Evolutionary conservation across 2,329 filamentous ascomycete species (phyloP), one percentile per base, ranked within the genome.

Genomic region (Ceratocystis papillata): DNA sequence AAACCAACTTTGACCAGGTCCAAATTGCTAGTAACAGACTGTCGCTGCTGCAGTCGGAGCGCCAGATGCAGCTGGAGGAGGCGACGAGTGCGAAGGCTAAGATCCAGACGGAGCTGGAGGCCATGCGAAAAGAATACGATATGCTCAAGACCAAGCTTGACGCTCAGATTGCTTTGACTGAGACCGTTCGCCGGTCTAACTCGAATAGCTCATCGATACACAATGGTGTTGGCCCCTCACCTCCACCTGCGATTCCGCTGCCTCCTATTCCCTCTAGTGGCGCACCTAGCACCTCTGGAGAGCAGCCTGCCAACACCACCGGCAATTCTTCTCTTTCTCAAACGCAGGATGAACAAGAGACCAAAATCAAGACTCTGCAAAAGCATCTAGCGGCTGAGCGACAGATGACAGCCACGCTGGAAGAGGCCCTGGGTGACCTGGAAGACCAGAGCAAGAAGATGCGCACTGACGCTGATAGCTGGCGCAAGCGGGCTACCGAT

Each of bases 311-410:
- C 69, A 81, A 76, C 69, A 83, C 77, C 68, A 83, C 78, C 71
- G 82, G 75, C 61, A 68, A 76, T 61, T 80, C 87, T 50, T 79
- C 78, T 63, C 83, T 87, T 67, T 84, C 87, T 62, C 92, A 96
- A 72, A 83, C 96, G 70, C 85, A 93, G 68, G 93, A 97, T 73
- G 94, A 99, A 71, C 92, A 96, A 75, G 94, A 99, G 74, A 89
- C 90, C 55, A 91, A 92, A 69, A 95, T 99, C 73, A 87, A 89
- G 68, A 95, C 90, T 5, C 96, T 99, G 69, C 93, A 99, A 80
- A 97, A 96, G 79, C 91, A 97, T 73, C 83, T 99, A 28, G 88
- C 89, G 70, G 94, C 94, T 2, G 94, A 99, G 80, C 96, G 96
- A 74, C 93, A 97, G 75, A 86, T 99, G 67, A 99, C 93, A 0